A percentile compares a stretch with the other conserved stretches of the same genome.
Conservation (phyloP, 2,329 filamentous ascomycete genomes). For the Corinectria fuckeliana region DNA sequence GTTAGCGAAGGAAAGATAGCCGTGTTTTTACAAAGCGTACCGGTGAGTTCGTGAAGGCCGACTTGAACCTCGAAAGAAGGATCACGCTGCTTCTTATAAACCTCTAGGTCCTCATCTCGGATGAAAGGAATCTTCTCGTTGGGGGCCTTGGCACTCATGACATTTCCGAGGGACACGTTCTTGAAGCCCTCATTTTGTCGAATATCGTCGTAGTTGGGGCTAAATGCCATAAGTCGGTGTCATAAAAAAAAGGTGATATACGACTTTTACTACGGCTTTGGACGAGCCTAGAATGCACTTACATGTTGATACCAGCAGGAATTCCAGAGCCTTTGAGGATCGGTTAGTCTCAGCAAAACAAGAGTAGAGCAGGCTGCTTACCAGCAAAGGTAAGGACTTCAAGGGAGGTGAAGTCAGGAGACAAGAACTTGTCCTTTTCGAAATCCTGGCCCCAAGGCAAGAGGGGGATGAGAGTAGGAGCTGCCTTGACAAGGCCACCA, state of each 20-base stretch:
- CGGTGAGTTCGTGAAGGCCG: constrained; percentile 85
- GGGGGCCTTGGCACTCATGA: constrained; percentile 87
- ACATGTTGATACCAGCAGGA: constrained; percentile 71
- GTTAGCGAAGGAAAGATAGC: constrained; percentile 18
- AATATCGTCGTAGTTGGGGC: constrained; percentile 76
- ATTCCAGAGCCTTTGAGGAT: constrained; percentile 61
- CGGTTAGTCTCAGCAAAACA: constrained; percentile 42
- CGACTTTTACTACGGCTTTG: background rate
- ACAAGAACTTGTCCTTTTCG: constrained; percentile 95
- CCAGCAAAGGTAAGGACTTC: constrained; percentile 82
- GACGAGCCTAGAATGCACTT: constrained; percentile 15
- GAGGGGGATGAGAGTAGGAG: constrained; percentile 83
- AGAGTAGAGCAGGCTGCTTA: constrained; percentile 10
- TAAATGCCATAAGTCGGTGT: constrained; percentile 24
- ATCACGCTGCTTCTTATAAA: constrained; percentile 86
- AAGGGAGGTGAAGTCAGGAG: constrained; percentile 93
- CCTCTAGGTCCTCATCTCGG: constrained; percentile 73
- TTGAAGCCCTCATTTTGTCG: constrained; percentile 88
- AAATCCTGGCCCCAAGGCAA: constrained; percentile 89
- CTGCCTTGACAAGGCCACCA: constrained; percentile 80
- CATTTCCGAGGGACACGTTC: constrained; percentile 92
- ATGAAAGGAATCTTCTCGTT: constrained; percentile 95
- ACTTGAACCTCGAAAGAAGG: constrained; percentile 94
- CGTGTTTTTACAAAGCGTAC: constrained; percentile 33
- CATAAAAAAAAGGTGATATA: background rate